A percentile compares a stretch with the other conserved stretches of the same genome.
phyloP scores from a whole-genome alignment of 805 yeast species.

The Candida sanyiensis region DNA sequence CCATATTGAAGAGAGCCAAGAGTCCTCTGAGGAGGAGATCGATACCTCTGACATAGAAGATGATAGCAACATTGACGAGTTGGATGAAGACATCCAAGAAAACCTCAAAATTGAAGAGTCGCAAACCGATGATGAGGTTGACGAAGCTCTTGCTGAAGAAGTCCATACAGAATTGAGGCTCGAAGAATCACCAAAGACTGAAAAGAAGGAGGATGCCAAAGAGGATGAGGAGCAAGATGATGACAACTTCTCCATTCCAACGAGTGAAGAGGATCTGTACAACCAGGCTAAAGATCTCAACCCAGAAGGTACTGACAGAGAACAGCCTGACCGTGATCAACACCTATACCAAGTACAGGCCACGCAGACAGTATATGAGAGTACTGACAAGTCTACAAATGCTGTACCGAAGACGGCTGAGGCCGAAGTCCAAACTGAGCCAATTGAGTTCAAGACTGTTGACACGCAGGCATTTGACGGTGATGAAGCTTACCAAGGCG shows the following conservation, averaged over 20 bases:
- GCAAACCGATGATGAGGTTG: neutral
- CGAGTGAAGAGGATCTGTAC: slow-evolving; percentile 14
- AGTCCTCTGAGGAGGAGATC: neutral
- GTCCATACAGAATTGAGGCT: neutral
- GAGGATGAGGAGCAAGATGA: neutral
- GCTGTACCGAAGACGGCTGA: slow-evolving; percentile 4
- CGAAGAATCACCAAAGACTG: neutral
- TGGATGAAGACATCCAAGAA: slow-evolving; percentile 7
- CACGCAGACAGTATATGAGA: neutral
- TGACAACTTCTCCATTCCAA: slow-evolving; percentile 5
- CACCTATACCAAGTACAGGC: neutral
- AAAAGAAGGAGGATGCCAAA: neutral
- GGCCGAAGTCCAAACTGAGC: slow-evolving; percentile 16
- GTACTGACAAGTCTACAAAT: slow-evolving; percentile 3
- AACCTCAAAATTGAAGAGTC: slow-evolving; percentile 1
- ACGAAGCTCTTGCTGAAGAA: neutral
- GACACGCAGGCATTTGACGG: slow-evolving; percentile 25
- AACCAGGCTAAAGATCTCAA: slow-evolving; percentile 11
- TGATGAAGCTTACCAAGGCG: slow-evolving; percentile 29
- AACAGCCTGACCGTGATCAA: neutral
- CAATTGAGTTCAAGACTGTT: slow-evolving; percentile 5
- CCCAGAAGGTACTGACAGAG: slow-evolving; percentile 11
- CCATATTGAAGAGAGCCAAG: neutral
- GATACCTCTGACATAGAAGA: neutral
- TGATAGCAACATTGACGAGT: slow-evolving; percentile 1